These are phyloP conservation scores for Graphilbum fragrans DNA, from an alignment of 2,329 filamentous ascomycete species.

Conservation along the genomic window DNA sequence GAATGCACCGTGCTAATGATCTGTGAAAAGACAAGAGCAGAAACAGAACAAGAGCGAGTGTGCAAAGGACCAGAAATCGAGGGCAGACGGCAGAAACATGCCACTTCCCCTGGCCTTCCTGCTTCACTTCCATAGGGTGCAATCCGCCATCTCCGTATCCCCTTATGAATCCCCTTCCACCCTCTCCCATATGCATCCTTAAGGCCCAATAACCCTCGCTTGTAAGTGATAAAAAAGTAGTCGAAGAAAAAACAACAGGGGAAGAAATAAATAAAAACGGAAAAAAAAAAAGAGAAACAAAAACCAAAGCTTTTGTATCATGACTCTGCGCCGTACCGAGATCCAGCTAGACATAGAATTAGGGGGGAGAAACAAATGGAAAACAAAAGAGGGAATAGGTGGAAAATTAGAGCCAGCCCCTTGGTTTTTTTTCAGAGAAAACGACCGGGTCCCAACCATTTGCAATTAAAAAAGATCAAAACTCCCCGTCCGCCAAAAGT, in stretches of 20 bases:
- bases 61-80: too few species aligned
- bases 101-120: too few species aligned
- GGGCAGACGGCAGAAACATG: too few species aligned
- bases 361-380: slow-evolving; percentile 1
- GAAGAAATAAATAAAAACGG: slow-evolving; percentile 1
- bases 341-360: slow-evolving; percentile 6
- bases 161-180: background rate
- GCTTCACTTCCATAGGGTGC: too few species aligned
- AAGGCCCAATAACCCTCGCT: background rate
- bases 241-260: background rate
- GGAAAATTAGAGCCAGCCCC: background rate
- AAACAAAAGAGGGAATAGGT: background rate
- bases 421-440: too few species aligned
- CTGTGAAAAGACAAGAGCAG: too few species aligned
- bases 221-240: background rate
- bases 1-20: too few species aligned
- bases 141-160: too few species aligned
- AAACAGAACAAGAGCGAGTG: too few species aligned
- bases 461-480: background rate
- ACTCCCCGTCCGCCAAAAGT: background rate
- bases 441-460: background rate
- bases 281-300: slow-evolving; percentile 2
- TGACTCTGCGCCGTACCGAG: slow-evolving; percentile 9
- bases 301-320: slow-evolving; percentile 7
- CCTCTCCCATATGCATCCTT: background rate